Evolutionary conservation across 192 early-diverging fungal species (phyloP).

Genomic region (Pecoramyces ruminantium): DNA sequence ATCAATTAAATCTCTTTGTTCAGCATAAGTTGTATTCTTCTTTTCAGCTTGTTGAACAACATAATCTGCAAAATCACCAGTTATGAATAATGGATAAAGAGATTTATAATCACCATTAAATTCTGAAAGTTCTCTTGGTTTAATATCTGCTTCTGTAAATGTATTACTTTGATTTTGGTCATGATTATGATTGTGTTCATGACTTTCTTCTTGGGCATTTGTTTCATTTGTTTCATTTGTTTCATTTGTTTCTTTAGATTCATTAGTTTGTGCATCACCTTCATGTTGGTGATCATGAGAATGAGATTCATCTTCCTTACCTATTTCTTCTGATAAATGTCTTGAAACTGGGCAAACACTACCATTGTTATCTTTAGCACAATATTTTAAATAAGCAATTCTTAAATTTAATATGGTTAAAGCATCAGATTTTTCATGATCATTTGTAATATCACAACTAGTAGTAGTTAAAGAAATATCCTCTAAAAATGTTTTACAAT

Average conservation of each 20-base stretch:
- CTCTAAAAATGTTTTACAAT: background rate
- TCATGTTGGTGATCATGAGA: no score
- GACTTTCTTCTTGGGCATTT: no score
- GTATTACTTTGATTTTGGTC: background rate
- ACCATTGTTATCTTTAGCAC: background rate
- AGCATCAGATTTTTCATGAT: background rate
- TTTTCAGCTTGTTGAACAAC: background rate
- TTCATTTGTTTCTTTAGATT: no score
- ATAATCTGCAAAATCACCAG: background rate
- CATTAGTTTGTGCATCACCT: no score
- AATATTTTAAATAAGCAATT: background rate
- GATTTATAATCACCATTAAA: background rate
- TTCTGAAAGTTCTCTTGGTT: background rate
- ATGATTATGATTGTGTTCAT: background rate
- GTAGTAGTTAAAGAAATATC: background rate
- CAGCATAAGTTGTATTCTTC: background rate
- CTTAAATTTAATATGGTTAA: background rate
- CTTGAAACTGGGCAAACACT: background rate
- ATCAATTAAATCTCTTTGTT: background rate
- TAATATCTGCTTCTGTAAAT: background rate
- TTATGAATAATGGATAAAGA: background rate
- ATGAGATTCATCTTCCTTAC: background rate
- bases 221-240: no score
- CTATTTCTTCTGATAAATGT: background rate
- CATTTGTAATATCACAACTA: background rate